Conservation (phyloP, 257 asterid species). For the Jacaranda mimosifolia region DNA sequence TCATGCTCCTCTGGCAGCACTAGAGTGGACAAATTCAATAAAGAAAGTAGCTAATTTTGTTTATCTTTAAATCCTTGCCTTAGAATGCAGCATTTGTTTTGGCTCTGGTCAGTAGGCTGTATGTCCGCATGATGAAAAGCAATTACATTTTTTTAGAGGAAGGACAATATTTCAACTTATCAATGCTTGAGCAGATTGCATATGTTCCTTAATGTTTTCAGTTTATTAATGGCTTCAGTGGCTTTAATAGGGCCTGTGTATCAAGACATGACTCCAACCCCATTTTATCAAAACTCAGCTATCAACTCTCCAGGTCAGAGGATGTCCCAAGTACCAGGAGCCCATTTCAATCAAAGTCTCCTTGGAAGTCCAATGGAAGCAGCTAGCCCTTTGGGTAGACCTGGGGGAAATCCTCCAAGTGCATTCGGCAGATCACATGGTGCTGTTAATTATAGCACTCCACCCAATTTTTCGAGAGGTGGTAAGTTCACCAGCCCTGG, state of each 20-base stretch:
- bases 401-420: slow-evolving; percentile 47
- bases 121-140: slow-evolving; percentile 1
- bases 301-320: slow-evolving; percentile 47
- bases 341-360: slow-evolving; percentile 46
- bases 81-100: slow-evolving; percentile 18
- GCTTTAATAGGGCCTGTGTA: slow-evolving; percentile 51
- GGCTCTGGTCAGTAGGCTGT: not conserved
- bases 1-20: not conserved
- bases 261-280: slow-evolving; percentile 38
- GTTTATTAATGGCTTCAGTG: slow-evolving; percentile 6
- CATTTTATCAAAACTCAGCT: slow-evolving; percentile 51
- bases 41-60: not conserved
- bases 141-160: not conserved
- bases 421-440: slow-evolving; percentile 49
- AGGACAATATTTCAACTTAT: not conserved
- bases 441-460: slow-evolving; percentile 34
- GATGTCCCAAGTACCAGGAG: slow-evolving; percentile 46
- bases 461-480: slow-evolving; percentile 48
- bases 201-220: not conserved
- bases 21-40: not conserved
- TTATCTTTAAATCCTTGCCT: not conserved
- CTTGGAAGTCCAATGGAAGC: slow-evolving; percentile 42
- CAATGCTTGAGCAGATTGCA: not conserved
- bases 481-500: slow-evolving; percentile 41
- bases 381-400: slow-evolving; percentile 37